These are phyloP conservation scores for Hemileia vastatrix DNA, from an alignment of 1,284 basidiomycete species.

Conservation along the genomic window DNA sequence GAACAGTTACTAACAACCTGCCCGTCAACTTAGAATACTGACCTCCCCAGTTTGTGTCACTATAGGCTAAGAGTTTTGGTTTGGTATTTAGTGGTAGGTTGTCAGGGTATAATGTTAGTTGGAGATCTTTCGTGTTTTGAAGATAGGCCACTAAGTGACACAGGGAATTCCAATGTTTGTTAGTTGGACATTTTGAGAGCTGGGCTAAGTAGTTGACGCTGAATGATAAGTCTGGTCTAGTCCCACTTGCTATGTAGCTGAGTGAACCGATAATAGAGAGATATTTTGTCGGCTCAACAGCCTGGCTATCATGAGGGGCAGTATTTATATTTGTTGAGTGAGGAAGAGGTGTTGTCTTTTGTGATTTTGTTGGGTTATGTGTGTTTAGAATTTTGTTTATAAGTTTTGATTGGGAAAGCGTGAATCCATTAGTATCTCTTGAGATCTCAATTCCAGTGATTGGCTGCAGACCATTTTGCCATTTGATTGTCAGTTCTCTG, in stretches of 20 bases:
- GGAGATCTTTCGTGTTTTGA: neutral
- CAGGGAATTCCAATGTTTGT: neutral
- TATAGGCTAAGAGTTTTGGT: too few relatives aligned
- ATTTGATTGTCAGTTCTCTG: neutral
- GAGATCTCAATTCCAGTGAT: neutral
- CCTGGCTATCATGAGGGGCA: too few relatives aligned
- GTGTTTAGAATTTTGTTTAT: too few relatives aligned
- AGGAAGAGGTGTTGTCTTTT: too few relatives aligned
- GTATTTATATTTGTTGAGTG: too few relatives aligned
- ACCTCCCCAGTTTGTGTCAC: conserved; percentile 1
- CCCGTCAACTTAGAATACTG: neutral
- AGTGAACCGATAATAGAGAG: neutral
- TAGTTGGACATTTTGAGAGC: neutral
- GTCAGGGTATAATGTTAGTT: neutral
- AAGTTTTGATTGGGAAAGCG: neutral
- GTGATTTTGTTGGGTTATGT: too few relatives aligned
- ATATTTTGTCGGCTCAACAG: neutral
- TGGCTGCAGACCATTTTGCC: neutral
- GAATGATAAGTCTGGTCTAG: conserved; percentile 6
- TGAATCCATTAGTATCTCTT: neutral
- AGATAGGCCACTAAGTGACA: neutral
- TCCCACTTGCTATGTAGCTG: neutral
- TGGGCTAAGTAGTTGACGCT: neutral
- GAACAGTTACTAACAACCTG: neutral
- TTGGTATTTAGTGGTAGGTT: neutral